Percentiles rank a stretch among this genome's conserved stretches.
Conservation (phyloP, 2,329 filamentous ascomycete genomes). For the Botrytis pseudocinerea region DNA sequence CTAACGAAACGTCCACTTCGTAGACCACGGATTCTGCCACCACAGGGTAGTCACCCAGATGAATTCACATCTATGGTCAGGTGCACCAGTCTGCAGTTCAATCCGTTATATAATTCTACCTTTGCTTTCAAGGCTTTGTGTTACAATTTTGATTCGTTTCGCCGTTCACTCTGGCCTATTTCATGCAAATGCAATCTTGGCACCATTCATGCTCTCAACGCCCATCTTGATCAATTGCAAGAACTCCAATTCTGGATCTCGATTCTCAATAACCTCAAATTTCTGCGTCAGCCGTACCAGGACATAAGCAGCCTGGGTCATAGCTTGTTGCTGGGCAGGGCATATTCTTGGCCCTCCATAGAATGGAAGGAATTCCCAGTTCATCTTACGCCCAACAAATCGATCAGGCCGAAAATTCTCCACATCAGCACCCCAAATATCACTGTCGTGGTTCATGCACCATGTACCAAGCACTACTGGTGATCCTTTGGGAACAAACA, state of each 20-base stretch:
- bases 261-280: slow-evolving; percentile 22
- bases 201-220: slow-evolving; percentile 6
- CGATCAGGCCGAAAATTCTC: slow-evolving; percentile 72
- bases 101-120: background rate
- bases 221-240: slow-evolving; percentile 13
- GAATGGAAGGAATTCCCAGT: slow-evolving; percentile 76
- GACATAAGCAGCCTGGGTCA: slow-evolving; percentile 23
- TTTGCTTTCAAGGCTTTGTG: background rate
- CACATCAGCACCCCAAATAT: slow-evolving; percentile 71
- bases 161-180: background rate
- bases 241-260: slow-evolving; percentile 22
- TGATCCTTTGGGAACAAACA: slow-evolving; percentile 34
- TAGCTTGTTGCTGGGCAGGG: slow-evolving; percentile 26
- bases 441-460: slow-evolving; percentile 39
- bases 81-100: background rate
- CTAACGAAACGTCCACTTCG: too few species aligned
- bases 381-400: slow-evolving; percentile 63
- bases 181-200: slow-evolving; percentile 1
- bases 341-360: slow-evolving; percentile 67
- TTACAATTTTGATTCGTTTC: background rate
- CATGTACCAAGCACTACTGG: slow-evolving; percentile 31
- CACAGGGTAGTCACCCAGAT: too few species aligned
- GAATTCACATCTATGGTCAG: background rate
- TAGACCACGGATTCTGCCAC: too few species aligned
- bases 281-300: slow-evolving; percentile 19